Percentiles rank a stretch among this genome's conserved stretches.
Conservation (phyloP, 1,284 basidiomycete genomes). For the Cerioporus squamosus region DNA sequence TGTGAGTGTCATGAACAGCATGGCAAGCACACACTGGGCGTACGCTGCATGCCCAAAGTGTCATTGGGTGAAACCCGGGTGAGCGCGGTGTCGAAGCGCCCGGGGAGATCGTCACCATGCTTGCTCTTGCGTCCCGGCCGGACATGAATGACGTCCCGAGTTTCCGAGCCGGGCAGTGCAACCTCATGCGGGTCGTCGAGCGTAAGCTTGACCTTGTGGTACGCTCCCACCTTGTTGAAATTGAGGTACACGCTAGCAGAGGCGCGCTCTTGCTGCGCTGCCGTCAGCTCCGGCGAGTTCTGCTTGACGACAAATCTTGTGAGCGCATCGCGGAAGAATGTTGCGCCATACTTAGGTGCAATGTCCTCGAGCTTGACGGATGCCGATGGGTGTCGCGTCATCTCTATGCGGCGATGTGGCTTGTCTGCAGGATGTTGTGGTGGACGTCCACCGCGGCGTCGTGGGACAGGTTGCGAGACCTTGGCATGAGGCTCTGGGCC, state of each 20-base stretch:
- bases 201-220: not conserved
- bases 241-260: not conserved
- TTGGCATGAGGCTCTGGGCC: too few species aligned
- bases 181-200: not conserved
- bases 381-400: too few species aligned
- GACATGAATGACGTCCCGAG: conserved; percentile 15
- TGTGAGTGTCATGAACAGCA: too few species aligned
- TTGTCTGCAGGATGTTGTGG: too few species aligned
- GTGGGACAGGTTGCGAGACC: too few species aligned
- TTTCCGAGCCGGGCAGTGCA: not conserved
- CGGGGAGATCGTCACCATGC: conserved; percentile 7
- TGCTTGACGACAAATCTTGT: not conserved
- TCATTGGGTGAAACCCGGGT: not conserved
- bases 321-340: not conserved
- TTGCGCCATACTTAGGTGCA: too few species aligned
- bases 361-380: too few species aligned
- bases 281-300: not conserved
- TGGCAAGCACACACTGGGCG: conserved; percentile 9
- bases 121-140: conserved; percentile 6
- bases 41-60: not conserved
- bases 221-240: not conserved
- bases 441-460: too few species aligned
- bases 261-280: not conserved
- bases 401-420: too few species aligned
- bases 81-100: conserved; percentile 24